Percentiles rank a stretch among this genome's conserved stretches.
phyloP scores from a whole-genome alignment of 1,284 basidiomycete genomes.

The Tilletia walkeri region DNA sequence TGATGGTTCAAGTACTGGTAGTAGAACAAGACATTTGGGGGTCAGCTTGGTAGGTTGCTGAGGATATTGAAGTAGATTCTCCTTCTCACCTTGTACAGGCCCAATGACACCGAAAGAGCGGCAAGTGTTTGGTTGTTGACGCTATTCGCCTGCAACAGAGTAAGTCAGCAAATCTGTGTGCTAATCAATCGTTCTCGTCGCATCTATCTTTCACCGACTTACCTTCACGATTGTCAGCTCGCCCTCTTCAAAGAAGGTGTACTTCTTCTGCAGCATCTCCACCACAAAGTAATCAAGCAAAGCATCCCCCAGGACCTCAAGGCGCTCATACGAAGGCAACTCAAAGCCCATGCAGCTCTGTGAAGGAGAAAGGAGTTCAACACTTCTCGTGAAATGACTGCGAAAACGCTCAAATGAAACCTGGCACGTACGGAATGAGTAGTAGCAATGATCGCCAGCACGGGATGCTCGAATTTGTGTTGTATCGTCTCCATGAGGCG shows the following conservation, averaged over 20 bases:
- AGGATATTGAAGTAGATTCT: no score
- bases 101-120: background rate
- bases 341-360: slow-evolving; percentile 26
- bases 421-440: slow-evolving; percentile 30
- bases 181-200: background rate
- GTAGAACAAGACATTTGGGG: no score
- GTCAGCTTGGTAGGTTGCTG: background rate
- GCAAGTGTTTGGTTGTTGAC: slow-evolving; percentile 14
- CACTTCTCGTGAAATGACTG: background rate
- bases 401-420: background rate
- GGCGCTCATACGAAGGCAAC: slow-evolving; percentile 30
- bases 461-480: slow-evolving; percentile 22
- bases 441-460: slow-evolving; percentile 38
- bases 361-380: background rate
- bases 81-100: background rate
- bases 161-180: background rate
- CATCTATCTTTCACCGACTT: background rate
- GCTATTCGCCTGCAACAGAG: background rate
- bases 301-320: slow-evolving; percentile 43
- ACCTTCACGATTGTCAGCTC: slow-evolving; percentile 7
- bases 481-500: background rate
- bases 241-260: slow-evolving; percentile 24
- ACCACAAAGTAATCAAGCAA: slow-evolving; percentile 38
- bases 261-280: slow-evolving; percentile 4
- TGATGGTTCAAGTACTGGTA: background rate